Base-by-base conservation (phyloP, 1,284 basidiomycete species). In the Rugosomyces carneus region DNA sequence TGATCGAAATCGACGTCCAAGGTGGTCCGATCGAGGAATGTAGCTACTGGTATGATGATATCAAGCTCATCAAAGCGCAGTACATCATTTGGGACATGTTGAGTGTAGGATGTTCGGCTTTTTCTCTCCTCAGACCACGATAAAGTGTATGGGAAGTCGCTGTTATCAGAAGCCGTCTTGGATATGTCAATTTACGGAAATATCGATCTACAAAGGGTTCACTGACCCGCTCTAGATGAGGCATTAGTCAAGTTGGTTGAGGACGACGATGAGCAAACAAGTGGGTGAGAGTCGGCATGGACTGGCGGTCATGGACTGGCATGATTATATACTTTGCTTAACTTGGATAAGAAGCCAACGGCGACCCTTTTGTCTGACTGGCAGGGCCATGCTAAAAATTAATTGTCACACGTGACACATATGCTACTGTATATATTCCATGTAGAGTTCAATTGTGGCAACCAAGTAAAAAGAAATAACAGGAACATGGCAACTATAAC, bases 1-100 rank as follows among this genome's bases (percentile, higher is more conserved):
- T 54, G 37, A 53, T 71, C 63, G 44, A 69, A 68, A n/a, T 59
- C 64, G 42, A 64, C 52, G 13, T 62, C 58, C 21, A 67, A 55
- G 0, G 64, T 62, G 10, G 66, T 68, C 16, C 57, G 60, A 44
- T 70, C 67, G 35, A 69, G 52, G 34, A 65, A 26, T 24, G 44
- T 26, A 24, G 37, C 27, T n/a, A 52, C 31, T 11, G 20, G 31
- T 40, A 21, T 16, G 15, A 40, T 15, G 15, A 37, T 26, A 39
- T 51, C 51, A 18, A 53, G 31, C 11, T 49, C 42, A 20, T 44
- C 45, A 37, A 47, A 54, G 32, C 21, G 40, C 23, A 43, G 29
- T 32, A 54, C 52, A 13, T 54, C 53, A 34, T 43, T 54, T n/a
- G 45, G 44, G 27, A 46, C 39, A 21, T 46, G 45, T 36, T 51